These are phyloP conservation scores for Zymoseptoria tritici DNA, from an alignment of 2,329 filamentous ascomycete genomes.

Conservation along the genomic window DNA sequence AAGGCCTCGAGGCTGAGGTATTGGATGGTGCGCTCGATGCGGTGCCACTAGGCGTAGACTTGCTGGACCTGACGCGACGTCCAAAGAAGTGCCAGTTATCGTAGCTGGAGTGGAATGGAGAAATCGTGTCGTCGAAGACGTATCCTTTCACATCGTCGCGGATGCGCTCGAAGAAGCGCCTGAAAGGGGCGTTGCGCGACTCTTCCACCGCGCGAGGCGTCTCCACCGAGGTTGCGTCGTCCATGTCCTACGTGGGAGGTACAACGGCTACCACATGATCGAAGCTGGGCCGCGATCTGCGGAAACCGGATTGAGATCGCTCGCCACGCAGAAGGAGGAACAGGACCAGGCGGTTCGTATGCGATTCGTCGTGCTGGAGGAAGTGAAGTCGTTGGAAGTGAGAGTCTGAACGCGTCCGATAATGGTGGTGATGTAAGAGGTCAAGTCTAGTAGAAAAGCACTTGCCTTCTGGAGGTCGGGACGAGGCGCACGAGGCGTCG, in stretches of 20 bases:
- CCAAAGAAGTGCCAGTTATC: constrained; percentile 68
- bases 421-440: not conserved
- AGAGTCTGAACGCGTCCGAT: not conserved
- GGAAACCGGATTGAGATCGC: not conserved
- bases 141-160: constrained; percentile 29
- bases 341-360: not conserved
- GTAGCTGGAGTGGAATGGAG: constrained; percentile 54
- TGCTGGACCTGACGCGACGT: constrained; percentile 44
- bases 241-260: constrained; percentile 2
- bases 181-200: constrained; percentile 13
- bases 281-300: not conserved
- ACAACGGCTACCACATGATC: not conserved
- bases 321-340: not conserved
- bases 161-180: constrained; percentile 29
- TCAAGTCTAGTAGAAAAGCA: not conserved
- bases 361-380: not conserved
- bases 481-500: not conserved
- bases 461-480: not conserved
- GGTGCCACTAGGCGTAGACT: constrained; percentile 18
- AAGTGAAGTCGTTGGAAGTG: not conserved
- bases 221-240: constrained; percentile 8
- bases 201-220: constrained; percentile 4
- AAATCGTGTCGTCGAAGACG: constrained; percentile 31
- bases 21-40: constrained; percentile 35
- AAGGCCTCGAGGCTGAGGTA: constrained; percentile 14